A percentile compares a stretch with the other conserved stretches of the same genome.
These are phyloP conservation scores for Exophiala dermatitidis DNA, from an alignment of 2,329 filamentous ascomycete species.

Conservation along the genomic window DNA sequence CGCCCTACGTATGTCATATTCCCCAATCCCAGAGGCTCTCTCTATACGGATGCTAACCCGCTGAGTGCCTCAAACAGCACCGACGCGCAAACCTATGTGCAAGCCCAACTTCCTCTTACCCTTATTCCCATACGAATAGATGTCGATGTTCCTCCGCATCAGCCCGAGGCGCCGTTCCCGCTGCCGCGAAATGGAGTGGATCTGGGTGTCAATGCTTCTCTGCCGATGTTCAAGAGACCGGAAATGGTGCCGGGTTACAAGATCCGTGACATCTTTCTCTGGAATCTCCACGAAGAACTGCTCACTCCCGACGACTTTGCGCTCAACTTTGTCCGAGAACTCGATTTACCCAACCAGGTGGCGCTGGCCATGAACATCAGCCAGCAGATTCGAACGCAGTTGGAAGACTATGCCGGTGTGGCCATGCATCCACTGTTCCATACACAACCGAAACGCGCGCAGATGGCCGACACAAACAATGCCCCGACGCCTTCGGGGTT, in stretches of 20 bases:
- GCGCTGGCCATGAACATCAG: conserved; percentile 72
- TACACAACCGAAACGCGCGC: conserved; percentile 38
- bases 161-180: conserved; percentile 42
- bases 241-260: conserved; percentile 78
- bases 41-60: conserved; percentile 5
- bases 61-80: conserved; percentile 35
- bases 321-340: conserved; percentile 78
- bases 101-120: conserved; percentile 74
- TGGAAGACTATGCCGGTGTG: conserved; percentile 93
- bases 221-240: conserved; percentile 70
- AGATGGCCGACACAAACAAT: conserved; percentile 28
- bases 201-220: conserved; percentile 51
- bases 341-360: conserved; percentile 75
- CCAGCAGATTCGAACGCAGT: conserved; percentile 85
- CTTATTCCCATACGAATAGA: conserved; percentile 95
- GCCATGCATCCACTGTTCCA: conserved; percentile 91
- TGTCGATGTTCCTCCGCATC: conserved; percentile 72
- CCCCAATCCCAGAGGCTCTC: background rate
- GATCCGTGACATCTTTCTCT: conserved; percentile 89
- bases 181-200: conserved; percentile 37
- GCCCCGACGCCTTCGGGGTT: conserved; percentile 30
- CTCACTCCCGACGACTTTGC: conserved; percentile 95
- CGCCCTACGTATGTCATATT: conserved; percentile 37
- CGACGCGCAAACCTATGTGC: conserved; percentile 55
- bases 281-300: conserved; percentile 92